A percentile compares a stretch with the other conserved stretches of the same genome.
These are phyloP conservation scores for Trametes sanguinea DNA, from an alignment of 768 basidiomycete species.

Conservation along the genomic window DNA sequence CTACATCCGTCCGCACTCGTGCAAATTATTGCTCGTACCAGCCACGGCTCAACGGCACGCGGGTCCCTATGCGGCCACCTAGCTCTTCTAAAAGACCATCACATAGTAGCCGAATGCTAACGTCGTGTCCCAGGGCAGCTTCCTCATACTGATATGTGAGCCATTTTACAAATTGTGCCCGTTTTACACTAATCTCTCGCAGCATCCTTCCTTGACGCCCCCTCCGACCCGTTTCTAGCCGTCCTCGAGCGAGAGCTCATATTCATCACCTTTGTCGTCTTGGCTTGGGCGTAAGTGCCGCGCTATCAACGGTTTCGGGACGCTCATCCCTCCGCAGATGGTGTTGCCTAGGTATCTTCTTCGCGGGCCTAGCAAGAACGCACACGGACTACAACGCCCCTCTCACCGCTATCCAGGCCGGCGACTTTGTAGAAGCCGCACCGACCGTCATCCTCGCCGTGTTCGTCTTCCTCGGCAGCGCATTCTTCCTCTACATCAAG, in stretches of 20 bases:
- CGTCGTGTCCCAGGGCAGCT: slow-evolving; percentile 50
- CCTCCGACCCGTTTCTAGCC: slow-evolving; percentile 65
- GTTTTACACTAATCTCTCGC: not conserved
- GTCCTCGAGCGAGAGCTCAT: slow-evolving; percentile 66
- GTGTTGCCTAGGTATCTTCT: slow-evolving; percentile 63
- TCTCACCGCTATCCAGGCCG: slow-evolving; percentile 44
- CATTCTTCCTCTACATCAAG: slow-evolving; percentile 59
- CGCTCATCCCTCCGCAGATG: slow-evolving; percentile 44
- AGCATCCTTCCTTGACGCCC: slow-evolving; percentile 70
- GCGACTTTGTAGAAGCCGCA: slow-evolving; percentile 57
- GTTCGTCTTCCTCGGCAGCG: slow-evolving; percentile 64
- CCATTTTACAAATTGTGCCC: not conserved
- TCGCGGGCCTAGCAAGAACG: slow-evolving; percentile 58
- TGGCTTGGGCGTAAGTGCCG: slow-evolving; percentile 61
- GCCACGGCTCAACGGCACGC: too few species aligned
- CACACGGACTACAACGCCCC: slow-evolving; percentile 43
- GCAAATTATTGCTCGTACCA: too few species aligned
- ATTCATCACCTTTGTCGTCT: slow-evolving; percentile 48
- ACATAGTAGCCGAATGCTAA: not conserved
- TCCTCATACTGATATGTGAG: slow-evolving; percentile 63
- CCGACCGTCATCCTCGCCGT: slow-evolving; percentile 60
- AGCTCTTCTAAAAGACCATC: too few species aligned
- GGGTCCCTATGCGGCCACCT: too few species aligned
- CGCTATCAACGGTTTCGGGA: not conserved
- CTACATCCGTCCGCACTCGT: too few species aligned